These are phyloP conservation scores for Galium porrigens DNA, from an alignment of 305 asterid species.

Conservation along the genomic window DNA sequence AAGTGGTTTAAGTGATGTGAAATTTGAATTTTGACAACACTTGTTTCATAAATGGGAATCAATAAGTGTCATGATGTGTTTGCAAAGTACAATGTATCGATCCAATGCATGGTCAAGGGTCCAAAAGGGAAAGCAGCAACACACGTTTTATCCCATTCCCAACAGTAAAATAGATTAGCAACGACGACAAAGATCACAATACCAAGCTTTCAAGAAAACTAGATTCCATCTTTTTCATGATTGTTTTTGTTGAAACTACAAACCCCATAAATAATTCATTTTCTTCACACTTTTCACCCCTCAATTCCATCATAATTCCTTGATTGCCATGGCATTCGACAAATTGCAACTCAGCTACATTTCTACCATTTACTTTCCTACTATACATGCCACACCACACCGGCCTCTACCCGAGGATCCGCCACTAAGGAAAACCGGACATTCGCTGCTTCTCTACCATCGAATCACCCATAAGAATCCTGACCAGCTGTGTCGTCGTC, in stretches of 20 bases:
- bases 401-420: no score
- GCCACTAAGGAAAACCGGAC: not conserved
- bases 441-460: constrained; percentile 2
- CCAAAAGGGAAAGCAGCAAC: constrained; percentile 11
- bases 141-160: constrained; percentile 6
- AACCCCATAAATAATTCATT: not conserved
- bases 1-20: not conserved
- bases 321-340: not conserved
- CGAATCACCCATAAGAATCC: constrained; percentile 34
- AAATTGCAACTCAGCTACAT: not conserved
- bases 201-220: not conserved
- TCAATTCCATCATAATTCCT: not conserved
- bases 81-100: not conserved
- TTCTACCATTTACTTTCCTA: constrained; percentile 7
- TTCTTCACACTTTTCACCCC: not conserved
- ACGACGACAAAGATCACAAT: not conserved
- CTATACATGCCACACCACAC: no score
- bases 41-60: not conserved
- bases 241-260: not conserved
- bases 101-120: constrained; percentile 12
- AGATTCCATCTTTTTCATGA: not conserved
- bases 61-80: not conserved
- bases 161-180: not conserved
- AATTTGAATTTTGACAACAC: not conserved
- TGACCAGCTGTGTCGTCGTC: constrained; percentile 48